phyloP scores from a whole-genome alignment of 352 stramenopile species.

The Phytophthora pseudosyringae region DNA sequence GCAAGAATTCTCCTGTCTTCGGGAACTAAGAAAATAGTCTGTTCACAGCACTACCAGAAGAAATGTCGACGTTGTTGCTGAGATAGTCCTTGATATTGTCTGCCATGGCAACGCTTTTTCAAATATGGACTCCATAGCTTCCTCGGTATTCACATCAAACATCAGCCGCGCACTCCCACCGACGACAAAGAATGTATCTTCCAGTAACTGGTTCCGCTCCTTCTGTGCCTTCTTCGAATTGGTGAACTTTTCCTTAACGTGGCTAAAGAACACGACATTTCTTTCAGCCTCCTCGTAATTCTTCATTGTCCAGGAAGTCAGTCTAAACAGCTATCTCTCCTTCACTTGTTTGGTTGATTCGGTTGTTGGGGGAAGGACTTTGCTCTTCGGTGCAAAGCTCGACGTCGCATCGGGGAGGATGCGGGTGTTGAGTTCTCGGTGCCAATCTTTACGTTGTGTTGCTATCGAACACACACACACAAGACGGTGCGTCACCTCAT shows the following conservation, averaged over 20 bases:
- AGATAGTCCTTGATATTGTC: neutral
- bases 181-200: slow-evolving; percentile 8
- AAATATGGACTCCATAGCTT: neutral
- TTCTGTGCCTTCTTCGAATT: neutral
- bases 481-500: neutral
- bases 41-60: slow-evolving; percentile 1
- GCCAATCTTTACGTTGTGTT: neutral
- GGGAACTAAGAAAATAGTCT: slow-evolving; percentile 4
- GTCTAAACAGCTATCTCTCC: neutral
- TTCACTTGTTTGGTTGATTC: neutral
- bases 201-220: slow-evolving; percentile 4
- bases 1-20: neutral
- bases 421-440: neutral
- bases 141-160: slow-evolving; percentile 5
- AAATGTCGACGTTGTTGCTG: neutral
- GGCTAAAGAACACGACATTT: neutral
- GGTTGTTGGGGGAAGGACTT: neutral
- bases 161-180: slow-evolving; percentile 15
- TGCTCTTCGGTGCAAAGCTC: neutral
- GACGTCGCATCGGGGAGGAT: neutral
- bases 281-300: neutral
- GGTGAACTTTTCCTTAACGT: slow-evolving; percentile 7
- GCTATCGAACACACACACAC: neutral
- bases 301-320: neutral
- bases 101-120: neutral